phyloP scores from a whole-genome alignment of 1,139 yeast genomes.

The Suhomyces maxii region DNA sequence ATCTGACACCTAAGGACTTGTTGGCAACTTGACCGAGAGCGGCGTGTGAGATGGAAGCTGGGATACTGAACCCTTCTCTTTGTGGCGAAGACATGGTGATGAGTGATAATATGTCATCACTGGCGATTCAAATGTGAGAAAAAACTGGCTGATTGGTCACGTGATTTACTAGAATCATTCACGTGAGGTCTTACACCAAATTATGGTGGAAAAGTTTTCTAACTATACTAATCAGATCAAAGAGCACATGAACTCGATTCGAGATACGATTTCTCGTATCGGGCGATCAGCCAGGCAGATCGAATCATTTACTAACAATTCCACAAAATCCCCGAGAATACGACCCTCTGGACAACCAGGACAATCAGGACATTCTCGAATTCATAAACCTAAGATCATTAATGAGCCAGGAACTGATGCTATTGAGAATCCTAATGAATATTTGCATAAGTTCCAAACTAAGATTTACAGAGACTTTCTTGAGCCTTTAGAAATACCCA shows the following conservation, averaged over 20 bases:
- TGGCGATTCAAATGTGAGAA: constrained; percentile 1
- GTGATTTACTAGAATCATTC: not conserved
- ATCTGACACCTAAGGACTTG: constrained; percentile 80
- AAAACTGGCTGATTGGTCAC: constrained; percentile 4
- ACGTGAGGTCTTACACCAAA: constrained; percentile 2
- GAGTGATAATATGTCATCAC: constrained; percentile 5
- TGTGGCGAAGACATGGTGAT: constrained; percentile 55
- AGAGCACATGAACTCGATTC: constrained; percentile 20
- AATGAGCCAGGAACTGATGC: not conserved
- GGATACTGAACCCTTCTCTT: constrained; percentile 94
- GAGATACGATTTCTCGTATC: constrained; percentile 25
- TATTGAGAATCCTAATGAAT: constrained; percentile 1
- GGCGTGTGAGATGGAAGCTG: constrained; percentile 73
- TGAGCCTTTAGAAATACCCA: constrained; percentile 35
- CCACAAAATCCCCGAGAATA: not conserved
- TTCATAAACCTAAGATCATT: not conserved
- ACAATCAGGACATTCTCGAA: not conserved
- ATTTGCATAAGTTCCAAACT: constrained; percentile 18
- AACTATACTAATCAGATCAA: not conserved
- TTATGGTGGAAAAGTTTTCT: constrained; percentile 2
- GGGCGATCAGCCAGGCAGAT: constrained; percentile 23
- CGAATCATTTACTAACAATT: constrained; percentile 14
- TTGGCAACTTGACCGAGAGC: constrained; percentile 66
- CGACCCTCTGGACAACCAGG: not conserved
- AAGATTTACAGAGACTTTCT: constrained; percentile 36